Evolutionary conservation across 768 basidiomycete genomes (phyloP).

Genomic region (Termitomyces sp.): DNA sequence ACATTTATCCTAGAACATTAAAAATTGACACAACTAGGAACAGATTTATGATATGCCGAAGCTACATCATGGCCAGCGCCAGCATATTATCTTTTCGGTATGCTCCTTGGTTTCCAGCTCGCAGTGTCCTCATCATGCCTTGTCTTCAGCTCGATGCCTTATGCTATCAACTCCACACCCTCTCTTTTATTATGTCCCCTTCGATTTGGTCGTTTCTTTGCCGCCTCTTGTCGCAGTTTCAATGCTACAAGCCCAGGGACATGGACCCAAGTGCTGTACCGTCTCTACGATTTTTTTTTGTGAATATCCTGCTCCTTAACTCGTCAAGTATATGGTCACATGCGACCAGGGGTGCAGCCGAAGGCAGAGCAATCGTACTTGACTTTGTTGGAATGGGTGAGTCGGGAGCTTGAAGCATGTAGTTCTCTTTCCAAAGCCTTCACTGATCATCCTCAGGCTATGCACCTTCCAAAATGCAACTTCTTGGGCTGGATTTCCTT

Average conservation of each 20-base stretch:
- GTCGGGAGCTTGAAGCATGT: constrained; percentile 18
- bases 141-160: constrained; percentile 57
- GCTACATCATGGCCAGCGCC: constrained; percentile 61
- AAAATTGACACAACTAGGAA: not conserved
- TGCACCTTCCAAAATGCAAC: constrained; percentile 57
- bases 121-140: constrained; percentile 6
- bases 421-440: not conserved
- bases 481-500: constrained; percentile 61
- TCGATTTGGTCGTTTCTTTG: constrained; percentile 50
- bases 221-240: constrained; percentile 55
- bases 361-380: constrained; percentile 61
- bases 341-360: constrained; percentile 40
- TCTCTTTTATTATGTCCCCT: constrained; percentile 77
- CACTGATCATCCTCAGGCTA: constrained; percentile 32
- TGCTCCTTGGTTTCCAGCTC: not conserved
- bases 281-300: constrained; percentile 66
- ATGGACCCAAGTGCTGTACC: constrained; percentile 44
- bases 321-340: constrained; percentile 59
- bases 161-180: constrained; percentile 65
- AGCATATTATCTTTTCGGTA: constrained; percentile 67
- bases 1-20: not conserved
- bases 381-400: constrained; percentile 78
- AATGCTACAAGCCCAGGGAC: constrained; percentile 64
- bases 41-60: constrained; percentile 49
- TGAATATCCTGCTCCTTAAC: constrained; percentile 54